Evolutionary conservation across 1,284 basidiomycete species (phyloP).

Genomic region (Papiliotrema nemorosa): DNA sequence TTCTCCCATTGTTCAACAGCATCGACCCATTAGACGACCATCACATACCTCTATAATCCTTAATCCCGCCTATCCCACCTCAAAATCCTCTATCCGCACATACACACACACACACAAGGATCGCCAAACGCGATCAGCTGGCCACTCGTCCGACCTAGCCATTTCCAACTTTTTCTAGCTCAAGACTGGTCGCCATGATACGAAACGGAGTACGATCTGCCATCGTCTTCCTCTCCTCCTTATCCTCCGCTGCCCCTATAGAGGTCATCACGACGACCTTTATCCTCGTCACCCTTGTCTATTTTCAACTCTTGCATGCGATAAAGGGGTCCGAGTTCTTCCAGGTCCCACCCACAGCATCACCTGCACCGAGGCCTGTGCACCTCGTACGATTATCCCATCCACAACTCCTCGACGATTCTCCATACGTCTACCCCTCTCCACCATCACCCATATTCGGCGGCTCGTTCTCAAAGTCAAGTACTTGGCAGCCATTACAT

Average conservation of each 20-base stretch:
- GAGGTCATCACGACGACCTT: conserved; percentile 86
- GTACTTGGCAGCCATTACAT: conserved; percentile 35
- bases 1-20: neutral
- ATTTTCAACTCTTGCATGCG: conserved; percentile 83
- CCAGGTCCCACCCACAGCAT: conserved; percentile 24
- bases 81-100: no score
- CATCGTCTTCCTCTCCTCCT: conserved; percentile 43
- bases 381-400: conserved; percentile 40
- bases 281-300: conserved; percentile 80
- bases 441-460: conserved; percentile 14
- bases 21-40: no score
- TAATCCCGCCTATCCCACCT: neutral
- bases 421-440: conserved; percentile 18
- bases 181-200: conserved; percentile 22
- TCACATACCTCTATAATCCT: no score
- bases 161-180: no score
- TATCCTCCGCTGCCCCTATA: conserved; percentile 54
- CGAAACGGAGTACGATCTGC: conserved; percentile 30
- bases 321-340: conserved; percentile 61
- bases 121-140: no score
- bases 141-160: no score
- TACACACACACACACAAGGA: no score
- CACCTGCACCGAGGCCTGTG: conserved; percentile 32
- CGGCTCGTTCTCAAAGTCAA: conserved; percentile 15
- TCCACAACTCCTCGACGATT: conserved; percentile 17